Evolutionary conservation across 805 yeast species (phyloP), one percentile per base, ranked within the genome.

Genomic region (Jamesozyma rosinii): DNA sequence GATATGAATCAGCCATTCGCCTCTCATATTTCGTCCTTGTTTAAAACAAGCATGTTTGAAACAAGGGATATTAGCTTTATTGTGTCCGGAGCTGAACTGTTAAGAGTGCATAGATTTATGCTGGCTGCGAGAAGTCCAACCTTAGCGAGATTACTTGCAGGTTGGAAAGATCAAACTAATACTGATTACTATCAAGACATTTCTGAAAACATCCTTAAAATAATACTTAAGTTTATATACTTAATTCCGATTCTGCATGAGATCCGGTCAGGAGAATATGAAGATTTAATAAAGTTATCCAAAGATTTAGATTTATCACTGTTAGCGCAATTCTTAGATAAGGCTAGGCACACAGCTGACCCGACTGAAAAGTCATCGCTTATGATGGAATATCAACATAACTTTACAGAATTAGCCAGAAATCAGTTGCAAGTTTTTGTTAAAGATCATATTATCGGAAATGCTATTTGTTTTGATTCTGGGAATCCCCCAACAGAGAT

Each of bases 1-100:
- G 88, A 83, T 57, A 60, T 70, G 13, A 67, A 70, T 13, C 83
- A 81, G 55, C 90, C 92, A 1, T 84, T 82, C 66, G 83, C 85
- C 1, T 70, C 80, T 2, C 87, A 81, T 58, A 62, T 84, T 18
- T 69, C 88, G 2, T 68, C 77, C 3, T 44, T 63, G 31, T 38
- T 51, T 11, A 55, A 43, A 15, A 54, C 48, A 6, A 49, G 47
- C 14, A 45, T 50, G 14, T 13, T 54, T 1, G 49, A 43, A 4
- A 53, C 60, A 6, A 43, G 49, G 34, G 71, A 64, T 50, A 41
- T 53, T 19, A 42, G 37, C 27, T 45, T 67, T 22, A 36, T 43
- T 3, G 44, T 58, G 13, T 20, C 36, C 2, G 38, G 38, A 13
- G 27, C 37, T 3, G 17, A 27, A 6, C 5, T 14, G 3, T 45